Base-by-base conservation (phyloP, 2,329 filamentous ascomycete genomes). In the Stemphylium beticola region DNA sequence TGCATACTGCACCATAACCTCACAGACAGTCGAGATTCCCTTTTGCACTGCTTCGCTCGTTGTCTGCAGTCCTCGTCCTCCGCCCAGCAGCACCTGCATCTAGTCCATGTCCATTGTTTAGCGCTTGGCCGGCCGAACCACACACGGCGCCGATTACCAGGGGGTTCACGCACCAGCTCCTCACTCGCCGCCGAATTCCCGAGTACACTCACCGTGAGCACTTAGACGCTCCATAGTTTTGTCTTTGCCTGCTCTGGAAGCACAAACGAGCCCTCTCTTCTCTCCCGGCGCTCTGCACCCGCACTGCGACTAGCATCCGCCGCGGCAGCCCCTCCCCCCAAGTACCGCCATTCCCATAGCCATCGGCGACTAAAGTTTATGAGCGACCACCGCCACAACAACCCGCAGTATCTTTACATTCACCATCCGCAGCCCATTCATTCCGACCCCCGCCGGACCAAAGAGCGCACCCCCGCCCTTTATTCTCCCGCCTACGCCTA, bases 361-460 rank as follows among this genome's bases (percentile, higher is more conserved):
- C 45, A 29, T 43, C 52, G 42, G 39, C 58, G 52, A 33, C 53
- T 54, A 53, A 54, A 56, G 61, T 67, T 63, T 60, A 69, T 68
- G 66, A 62, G 60, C 64, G 61, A 66, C 62, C 63, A 54, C 65
- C 57, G 60, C 65, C 55, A 61, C 58, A 55, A 49, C 64, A 48
- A 48, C 53, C 46, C 60, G 36, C 59, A 58, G 43, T 63, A 68
- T 69, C 62, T 60, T 49, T 69, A 67, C 57, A 47, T 54, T 22
- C 59, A 57, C 36, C 64, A 66, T 62, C 58, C 64, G 45, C 44
- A 59, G 26, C 24, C 52, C 56, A 57, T 66, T 45, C 53, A 54
- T 57, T 60, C 61, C 37, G 55, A 50, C 42, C 24, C 38, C 39
- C 55, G 50, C 53, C 61, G 37, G 43, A 39, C 46, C 18, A 59